These are phyloP conservation scores for Bothriochloa decipiens DNA, from an alignment of 176 grass and related monocot genomes.

Conservation along the genomic window DNA sequence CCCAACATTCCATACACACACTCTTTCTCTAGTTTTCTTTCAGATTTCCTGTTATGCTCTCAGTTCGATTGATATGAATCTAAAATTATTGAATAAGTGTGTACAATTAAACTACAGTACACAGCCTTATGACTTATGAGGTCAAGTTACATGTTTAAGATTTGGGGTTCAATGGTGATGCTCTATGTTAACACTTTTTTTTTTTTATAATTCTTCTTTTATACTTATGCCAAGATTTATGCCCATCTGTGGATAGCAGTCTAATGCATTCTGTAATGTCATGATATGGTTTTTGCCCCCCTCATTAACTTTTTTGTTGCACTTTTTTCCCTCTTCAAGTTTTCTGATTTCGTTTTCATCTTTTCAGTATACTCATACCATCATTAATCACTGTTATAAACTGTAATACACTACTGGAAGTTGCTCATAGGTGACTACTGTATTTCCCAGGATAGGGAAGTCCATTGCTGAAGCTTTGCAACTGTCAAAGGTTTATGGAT, in stretches of 20 bases:
- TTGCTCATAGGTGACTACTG: constrained; percentile 12
- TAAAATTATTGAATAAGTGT: background rate
- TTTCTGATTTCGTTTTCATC: background rate
- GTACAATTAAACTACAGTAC: background rate
- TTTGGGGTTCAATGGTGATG: background rate
- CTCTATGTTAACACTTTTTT: background rate
- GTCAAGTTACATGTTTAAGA: background rate
- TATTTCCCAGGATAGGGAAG: constrained; percentile 67
- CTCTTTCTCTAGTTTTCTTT: background rate
- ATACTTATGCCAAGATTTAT: background rate
- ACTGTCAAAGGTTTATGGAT: constrained; percentile 59
- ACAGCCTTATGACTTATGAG: background rate
- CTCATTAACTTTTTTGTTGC: background rate
- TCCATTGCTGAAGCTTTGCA: constrained; percentile 69
- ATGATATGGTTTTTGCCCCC: background rate
- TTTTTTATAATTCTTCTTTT: background rate
- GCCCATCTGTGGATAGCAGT: background rate
- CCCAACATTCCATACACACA: background rate
- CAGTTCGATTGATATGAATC: background rate
- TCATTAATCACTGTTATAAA: background rate
- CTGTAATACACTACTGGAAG: constrained; percentile 2
- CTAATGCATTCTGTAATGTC: background rate
- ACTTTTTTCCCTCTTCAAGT: background rate
- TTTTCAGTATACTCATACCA: background rate
- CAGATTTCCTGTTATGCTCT: background rate